These are phyloP conservation scores for Zygoascus hellenicus DNA, from an alignment of 1,139 yeast genomes.

Conservation along the genomic window DNA sequence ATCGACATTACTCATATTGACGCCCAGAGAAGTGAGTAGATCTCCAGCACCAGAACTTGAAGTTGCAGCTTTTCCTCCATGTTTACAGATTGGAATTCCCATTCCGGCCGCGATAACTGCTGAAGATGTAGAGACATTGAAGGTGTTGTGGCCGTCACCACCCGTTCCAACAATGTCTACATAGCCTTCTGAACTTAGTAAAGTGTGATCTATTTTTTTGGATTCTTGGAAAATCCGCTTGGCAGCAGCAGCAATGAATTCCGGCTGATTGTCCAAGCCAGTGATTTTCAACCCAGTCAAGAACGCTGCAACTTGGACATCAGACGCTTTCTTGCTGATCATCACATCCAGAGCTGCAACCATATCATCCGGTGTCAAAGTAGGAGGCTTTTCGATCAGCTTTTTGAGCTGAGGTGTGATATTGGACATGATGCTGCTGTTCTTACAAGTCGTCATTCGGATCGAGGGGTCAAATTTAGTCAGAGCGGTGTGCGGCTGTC, in stretches of 20 bases:
- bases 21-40: constrained; percentile 67
- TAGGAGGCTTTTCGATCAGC: constrained; percentile 53
- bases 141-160: constrained; percentile 96
- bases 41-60: constrained; percentile 94
- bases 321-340: constrained; percentile 53
- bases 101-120: constrained; percentile 94
- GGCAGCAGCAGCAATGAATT: constrained; percentile 81
- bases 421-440: neutral
- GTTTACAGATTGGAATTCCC: constrained; percentile 77
- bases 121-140: constrained; percentile 90
- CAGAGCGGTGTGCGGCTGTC: no score
- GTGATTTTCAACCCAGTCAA: constrained; percentile 66
- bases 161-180: constrained; percentile 97
- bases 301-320: constrained; percentile 72
- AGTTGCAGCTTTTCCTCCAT: constrained; percentile 96
- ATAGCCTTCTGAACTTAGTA: constrained; percentile 49
- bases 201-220: constrained; percentile 26
- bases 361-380: constrained; percentile 56
- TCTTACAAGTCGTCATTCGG: neutral
- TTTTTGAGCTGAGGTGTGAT: constrained; percentile 61
- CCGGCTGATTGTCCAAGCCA: constrained; percentile 78
- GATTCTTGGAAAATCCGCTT: constrained; percentile 52
- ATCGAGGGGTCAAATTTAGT: neutral
- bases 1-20: constrained; percentile 65
- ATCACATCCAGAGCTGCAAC: constrained; percentile 54